These are phyloP conservation scores for Lepidium campestre DNA, from an alignment of 441 rosid genomes.

Conservation along the genomic window DNA sequence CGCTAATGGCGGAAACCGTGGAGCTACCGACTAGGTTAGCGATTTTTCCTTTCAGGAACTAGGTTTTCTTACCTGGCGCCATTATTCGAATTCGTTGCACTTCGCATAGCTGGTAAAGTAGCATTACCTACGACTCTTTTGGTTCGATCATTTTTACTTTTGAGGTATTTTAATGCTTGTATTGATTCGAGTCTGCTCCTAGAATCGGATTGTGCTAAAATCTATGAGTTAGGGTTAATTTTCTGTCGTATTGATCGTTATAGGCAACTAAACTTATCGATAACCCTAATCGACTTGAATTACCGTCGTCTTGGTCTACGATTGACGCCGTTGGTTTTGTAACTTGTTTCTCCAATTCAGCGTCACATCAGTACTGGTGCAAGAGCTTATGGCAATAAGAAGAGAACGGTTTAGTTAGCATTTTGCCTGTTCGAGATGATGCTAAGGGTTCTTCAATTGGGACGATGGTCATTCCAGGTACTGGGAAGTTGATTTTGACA, in stretches of 20 bases:
- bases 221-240: not conserved
- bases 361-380: constrained; percentile 97
- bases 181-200: not conserved
- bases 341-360: constrained; percentile 34
- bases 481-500: not conserved
- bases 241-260: not conserved
- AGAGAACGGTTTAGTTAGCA: constrained; percentile 90
- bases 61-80: constrained; percentile 96
- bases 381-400: constrained; percentile 99
- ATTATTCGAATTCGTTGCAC: constrained; percentile 97
- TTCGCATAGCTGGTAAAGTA: constrained; percentile 73
- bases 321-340: not conserved
- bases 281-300: not conserved
- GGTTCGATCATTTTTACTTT: not conserved
- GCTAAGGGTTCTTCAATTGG: constrained; percentile 51
- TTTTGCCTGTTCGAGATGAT: constrained; percentile 88
- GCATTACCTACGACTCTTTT: not conserved
- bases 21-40: constrained; percentile 90
- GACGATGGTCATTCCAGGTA: constrained; percentile 55
- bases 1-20: constrained; percentile 77
- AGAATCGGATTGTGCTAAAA: not conserved
- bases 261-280: not conserved
- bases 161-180: not conserved
- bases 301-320: not conserved
- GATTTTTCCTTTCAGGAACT: constrained; percentile 94